Evolutionary conservation across 2,329 filamentous ascomycete genomes (phyloP), one percentile per base, ranked within the genome.

Genomic region (Cladosporium sp.): DNA sequence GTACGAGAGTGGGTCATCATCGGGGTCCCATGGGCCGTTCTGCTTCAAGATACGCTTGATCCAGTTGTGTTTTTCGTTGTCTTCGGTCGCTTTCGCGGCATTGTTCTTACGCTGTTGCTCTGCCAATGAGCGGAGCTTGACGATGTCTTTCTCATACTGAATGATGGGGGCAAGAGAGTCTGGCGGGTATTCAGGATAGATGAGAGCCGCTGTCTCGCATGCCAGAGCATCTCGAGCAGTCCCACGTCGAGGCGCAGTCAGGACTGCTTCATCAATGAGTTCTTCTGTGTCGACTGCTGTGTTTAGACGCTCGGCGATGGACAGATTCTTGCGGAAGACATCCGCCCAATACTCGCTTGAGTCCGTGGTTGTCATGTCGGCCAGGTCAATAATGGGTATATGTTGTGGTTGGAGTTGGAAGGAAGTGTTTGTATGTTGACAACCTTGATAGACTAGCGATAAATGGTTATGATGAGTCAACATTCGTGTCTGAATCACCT

Each of bases 11-110:
- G 76, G 74, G 66, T 78, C 74, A 12, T 68, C 61, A 15, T 60
- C 21, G 38, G 73, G 72, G 65, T 78, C 69, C 78, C 78, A 80
- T 18, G 72, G 71, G 15, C 78, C 77, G 68, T 79, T 77, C 34
- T 44, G 57, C 38, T 70, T 70, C 30, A 70, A 41, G 30, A 78
- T 72, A 8, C 72, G 71, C n/a, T 71, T 68, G 38, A 68, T 26
- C 47, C 47, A 52, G 10, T 70, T 71, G 24, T 63, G 61, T 2
- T 60, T 60, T 32, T 72, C 70, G 30, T 74, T 71, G 6, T 68
- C 65, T n/a, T 68, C 66, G 5, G 69, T 72, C 2, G 68, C 70
- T 52, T 67, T 71, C 6, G 28, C 68, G 28, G 73, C 72, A 4
- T 54, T 63, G 2, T 59, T 64, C 62, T 71, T 71, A 2, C 73